Conservation (phyloP, 2,329 filamentous ascomycete genomes). For the Chrysoporthe puriensis region DNA sequence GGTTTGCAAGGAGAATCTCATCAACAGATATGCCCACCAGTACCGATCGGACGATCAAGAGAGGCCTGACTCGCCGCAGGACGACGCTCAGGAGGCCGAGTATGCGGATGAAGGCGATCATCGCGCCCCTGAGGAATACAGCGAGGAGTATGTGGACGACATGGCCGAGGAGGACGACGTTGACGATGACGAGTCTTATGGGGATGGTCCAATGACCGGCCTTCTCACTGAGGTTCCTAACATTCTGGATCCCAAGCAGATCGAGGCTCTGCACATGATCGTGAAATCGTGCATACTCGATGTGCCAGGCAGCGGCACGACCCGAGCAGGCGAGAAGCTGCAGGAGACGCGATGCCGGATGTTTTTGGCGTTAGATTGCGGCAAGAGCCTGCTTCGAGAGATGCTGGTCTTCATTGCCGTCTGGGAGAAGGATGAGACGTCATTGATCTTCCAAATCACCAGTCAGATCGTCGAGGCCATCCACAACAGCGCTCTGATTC, state of each 20-base stretch:
- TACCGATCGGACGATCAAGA: slow-evolving; percentile 48
- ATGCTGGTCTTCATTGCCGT: slow-evolving; percentile 95
- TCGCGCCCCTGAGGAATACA: slow-evolving; percentile 37
- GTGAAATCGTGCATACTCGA: slow-evolving; percentile 94
- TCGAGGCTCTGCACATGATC: slow-evolving; percentile 95
- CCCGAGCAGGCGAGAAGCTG: slow-evolving; percentile 74
- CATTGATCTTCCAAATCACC: slow-evolving; percentile 95
- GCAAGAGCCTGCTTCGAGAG: slow-evolving; percentile 85
- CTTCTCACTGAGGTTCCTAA: slow-evolving; percentile 92
- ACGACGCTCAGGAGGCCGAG: slow-evolving; percentile 44
- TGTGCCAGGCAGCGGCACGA: slow-evolving; percentile 71
- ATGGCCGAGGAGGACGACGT: slow-evolving; percentile 69
- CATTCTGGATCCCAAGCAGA: slow-evolving; percentile 91
- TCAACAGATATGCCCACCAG: slow-evolving; percentile 57
- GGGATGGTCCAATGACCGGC: slow-evolving; percentile 78
- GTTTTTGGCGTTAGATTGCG: slow-evolving; percentile 85
- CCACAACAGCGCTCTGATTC: slow-evolving; percentile 84
- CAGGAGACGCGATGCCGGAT: slow-evolving; percentile 90
- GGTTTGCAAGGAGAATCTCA: slow-evolving; percentile 62
- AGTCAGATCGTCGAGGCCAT: slow-evolving; percentile 94
- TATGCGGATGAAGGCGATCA: slow-evolving; percentile 41
- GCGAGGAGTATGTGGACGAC: slow-evolving; percentile 45
- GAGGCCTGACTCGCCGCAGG: slow-evolving; percentile 39
- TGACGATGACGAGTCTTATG: slow-evolving; percentile 78
- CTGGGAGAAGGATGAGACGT: slow-evolving; percentile 92